Conservation (phyloP, 495 filamentous ascomycete genomes). For the Cladorrhinum samala region DNA sequence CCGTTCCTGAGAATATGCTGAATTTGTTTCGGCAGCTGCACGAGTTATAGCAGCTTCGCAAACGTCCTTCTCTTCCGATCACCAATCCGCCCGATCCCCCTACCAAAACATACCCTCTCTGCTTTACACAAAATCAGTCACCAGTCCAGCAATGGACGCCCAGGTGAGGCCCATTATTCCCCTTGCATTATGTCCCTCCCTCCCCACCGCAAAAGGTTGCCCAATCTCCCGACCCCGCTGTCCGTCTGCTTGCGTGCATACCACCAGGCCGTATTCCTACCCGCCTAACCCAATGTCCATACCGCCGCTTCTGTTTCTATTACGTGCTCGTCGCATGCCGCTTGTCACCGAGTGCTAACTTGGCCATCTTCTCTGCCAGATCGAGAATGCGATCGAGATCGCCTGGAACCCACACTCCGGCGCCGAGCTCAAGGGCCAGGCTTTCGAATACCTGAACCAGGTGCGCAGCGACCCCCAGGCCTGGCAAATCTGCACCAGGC, state of each 20-base stretch:
- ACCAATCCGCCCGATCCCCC: neutral
- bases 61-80: neutral
- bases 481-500: constrained; percentile 77
- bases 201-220: constrained; percentile 8
- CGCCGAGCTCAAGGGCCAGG: constrained; percentile 71
- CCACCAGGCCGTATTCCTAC: no score
- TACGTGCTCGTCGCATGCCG: no score
- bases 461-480: constrained; percentile 69
- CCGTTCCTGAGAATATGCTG: constrained; percentile 26
- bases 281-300: no score
- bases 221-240: constrained; percentile 8
- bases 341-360: neutral
- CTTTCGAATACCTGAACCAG: constrained; percentile 80
- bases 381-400: constrained; percentile 89
- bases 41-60: constrained; percentile 26
- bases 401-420: constrained; percentile 71
- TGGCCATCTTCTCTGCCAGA: constrained; percentile 42
- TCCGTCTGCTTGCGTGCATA: constrained; percentile 2
- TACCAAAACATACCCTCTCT: neutral
- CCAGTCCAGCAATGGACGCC: constrained; percentile 26
- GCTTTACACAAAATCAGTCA: constrained; percentile 1
- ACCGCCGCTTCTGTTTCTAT: neutral
- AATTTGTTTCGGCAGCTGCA: constrained; percentile 21
- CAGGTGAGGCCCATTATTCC: constrained; percentile 20
- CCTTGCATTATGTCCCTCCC: constrained; percentile 5